These are phyloP conservation scores for Cryptococcus sp. DNA, from an alignment of 1,284 basidiomycete genomes.

Conservation along the genomic window DNA sequence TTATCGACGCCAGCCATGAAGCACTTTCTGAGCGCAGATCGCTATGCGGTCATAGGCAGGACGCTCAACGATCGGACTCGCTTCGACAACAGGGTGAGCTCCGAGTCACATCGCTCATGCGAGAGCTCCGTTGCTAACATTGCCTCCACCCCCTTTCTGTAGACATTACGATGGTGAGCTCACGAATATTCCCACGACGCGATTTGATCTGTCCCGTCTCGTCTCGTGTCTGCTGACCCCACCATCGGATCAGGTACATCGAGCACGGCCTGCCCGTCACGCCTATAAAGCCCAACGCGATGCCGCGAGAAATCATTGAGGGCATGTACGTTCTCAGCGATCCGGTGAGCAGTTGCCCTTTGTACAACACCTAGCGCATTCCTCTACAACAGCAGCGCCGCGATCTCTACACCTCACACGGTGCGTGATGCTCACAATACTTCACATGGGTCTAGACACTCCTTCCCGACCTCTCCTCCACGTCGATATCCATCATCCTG, in stretches of 20 bases:
- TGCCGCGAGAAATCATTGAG: constrained; percentile 34
- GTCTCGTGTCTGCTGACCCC: not conserved
- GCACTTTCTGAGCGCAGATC: constrained; percentile 40
- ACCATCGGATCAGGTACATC: constrained; percentile 61
- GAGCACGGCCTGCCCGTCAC: constrained; percentile 57
- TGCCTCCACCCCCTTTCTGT: not conserved
- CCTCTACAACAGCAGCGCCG: constrained; percentile 6
- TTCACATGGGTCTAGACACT: constrained; percentile 59
- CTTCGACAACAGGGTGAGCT: constrained; percentile 47
- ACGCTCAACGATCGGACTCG: constrained; percentile 37
- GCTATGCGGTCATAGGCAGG: constrained; percentile 46
- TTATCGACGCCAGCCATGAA: constrained; percentile 31
- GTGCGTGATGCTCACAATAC: constrained; percentile 31
- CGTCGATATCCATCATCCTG: constrained; percentile 77
- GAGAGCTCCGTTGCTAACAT: not conserved
- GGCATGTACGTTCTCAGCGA: constrained; percentile 33
- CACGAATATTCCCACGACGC: not conserved
- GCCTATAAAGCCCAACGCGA: constrained; percentile 59
- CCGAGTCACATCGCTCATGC: no score
- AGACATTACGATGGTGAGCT: not conserved
- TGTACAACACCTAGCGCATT: constrained; percentile 32
- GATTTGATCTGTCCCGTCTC: no score
- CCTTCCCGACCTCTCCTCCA: constrained; percentile 65
- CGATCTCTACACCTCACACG: not conserved
- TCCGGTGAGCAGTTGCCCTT: constrained; percentile 32